Evolutionary conservation across 179 eudicot genomes (phyloP).

Genomic region (Gypsophila paniculata): DNA sequence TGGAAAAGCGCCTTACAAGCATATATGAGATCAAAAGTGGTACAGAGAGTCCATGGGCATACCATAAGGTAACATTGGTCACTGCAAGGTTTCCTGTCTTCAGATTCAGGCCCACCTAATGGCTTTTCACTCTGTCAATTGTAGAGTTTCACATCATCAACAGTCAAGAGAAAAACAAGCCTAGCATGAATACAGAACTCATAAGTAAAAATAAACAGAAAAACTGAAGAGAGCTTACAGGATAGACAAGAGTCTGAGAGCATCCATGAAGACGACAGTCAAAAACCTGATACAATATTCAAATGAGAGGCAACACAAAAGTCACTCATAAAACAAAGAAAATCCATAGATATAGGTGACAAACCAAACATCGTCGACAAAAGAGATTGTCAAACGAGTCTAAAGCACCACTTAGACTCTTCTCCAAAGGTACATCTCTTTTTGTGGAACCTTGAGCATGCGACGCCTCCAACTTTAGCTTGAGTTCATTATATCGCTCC

Average conservation of each 20-base stretch:
- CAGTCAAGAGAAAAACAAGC: constrained; percentile 15
- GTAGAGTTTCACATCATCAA: constrained; percentile 46
- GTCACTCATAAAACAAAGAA: constrained; percentile 1
- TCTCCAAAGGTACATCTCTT: constrained; percentile 41
- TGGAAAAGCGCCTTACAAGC: constrained; percentile 10
- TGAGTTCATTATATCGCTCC: constrained; percentile 64
- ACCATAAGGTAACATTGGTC: constrained; percentile 82
- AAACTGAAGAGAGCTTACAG: constrained; percentile 48
- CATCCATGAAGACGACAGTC: constrained; percentile 95
- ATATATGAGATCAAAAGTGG: constrained; percentile 17
- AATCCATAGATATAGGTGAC: constrained; percentile 1
- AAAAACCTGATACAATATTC: constrained; percentile 51
- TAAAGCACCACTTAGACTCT: constrained; percentile 67
- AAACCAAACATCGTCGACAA: constrained; percentile 97
- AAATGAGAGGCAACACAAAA: neutral
- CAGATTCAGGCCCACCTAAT: constrained; percentile 46
- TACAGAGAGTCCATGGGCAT: constrained; percentile 19
- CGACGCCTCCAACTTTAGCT: constrained; percentile 36
- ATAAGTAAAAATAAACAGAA: neutral
- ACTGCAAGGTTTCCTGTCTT: constrained; percentile 71
- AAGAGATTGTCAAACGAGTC: constrained; percentile 90
- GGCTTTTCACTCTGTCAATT: constrained; percentile 62
- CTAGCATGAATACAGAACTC: constrained; percentile 7
- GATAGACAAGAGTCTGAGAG: constrained; percentile 56
- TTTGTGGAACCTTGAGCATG: constrained; percentile 26